Percentiles rank a stretch among this genome's conserved stretches.
Evolutionary conservation across 2,329 filamentous ascomycete species (phyloP).

Genomic region (Ascosphaera aggregata): DNA sequence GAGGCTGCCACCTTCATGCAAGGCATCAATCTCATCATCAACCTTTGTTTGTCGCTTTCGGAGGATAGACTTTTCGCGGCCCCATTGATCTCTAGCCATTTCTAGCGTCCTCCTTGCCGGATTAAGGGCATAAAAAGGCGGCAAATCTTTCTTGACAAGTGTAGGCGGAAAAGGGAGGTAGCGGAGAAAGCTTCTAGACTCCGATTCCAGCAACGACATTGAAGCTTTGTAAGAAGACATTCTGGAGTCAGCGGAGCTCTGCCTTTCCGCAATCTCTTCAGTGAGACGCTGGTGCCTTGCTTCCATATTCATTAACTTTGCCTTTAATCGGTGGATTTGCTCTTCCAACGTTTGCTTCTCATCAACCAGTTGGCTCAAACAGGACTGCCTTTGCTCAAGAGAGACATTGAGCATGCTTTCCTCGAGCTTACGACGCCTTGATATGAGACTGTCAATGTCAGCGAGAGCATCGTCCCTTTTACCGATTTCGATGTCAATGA

Average conservation of each 20-base stretch:
- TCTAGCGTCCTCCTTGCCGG: conserved; percentile 33
- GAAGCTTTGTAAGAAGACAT: conserved; percentile 34
- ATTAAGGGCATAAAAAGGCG: conserved; percentile 28
- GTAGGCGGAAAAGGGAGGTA: conserved; percentile 27
- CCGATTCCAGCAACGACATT: conserved; percentile 29
- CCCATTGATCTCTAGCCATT: conserved; percentile 35
- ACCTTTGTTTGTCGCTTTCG: conserved; percentile 22
- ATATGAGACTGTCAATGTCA: conserved; percentile 27
- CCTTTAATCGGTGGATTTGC: conserved; percentile 34
- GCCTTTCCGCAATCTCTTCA: conserved; percentile 26
- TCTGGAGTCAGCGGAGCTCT: conserved; percentile 34
- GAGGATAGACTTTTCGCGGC: conserved; percentile 23
- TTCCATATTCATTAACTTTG: conserved; percentile 31
- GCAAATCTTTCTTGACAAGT: no score
- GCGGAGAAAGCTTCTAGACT: conserved; percentile 25
- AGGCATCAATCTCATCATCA: conserved; percentile 29
- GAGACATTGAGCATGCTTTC: conserved; percentile 27
- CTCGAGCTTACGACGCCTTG: conserved; percentile 26
- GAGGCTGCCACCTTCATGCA: conserved; percentile 33
- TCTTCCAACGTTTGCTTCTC: conserved; percentile 28
- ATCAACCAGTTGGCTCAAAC: conserved; percentile 21
- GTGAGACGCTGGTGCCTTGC: conserved; percentile 28
- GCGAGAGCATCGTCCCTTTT: conserved; percentile 23
- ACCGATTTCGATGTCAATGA: conserved; percentile 23
- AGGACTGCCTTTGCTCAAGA: conserved; percentile 20